Evolutionary conservation across 148 eudicot species (phyloP).

Genomic region (Rheum nobile): DNA sequence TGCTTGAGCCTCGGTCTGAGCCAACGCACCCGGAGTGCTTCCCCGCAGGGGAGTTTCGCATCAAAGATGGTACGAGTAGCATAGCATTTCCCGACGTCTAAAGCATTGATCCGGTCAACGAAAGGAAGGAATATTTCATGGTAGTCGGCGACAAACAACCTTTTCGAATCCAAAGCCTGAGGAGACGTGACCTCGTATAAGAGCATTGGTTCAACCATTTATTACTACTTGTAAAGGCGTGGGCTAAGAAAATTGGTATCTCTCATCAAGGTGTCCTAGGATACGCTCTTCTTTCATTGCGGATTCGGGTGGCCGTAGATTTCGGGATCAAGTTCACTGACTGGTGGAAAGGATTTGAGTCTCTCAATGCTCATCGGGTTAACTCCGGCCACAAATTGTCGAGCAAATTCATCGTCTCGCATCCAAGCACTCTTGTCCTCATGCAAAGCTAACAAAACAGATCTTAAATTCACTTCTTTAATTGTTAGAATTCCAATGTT

Average conservation of each 20-base stretch:
- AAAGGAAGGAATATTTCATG: slow-evolving; percentile 87
- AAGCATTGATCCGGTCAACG: slow-evolving; percentile 59
- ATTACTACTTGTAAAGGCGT: neutral
- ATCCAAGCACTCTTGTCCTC: slow-evolving; percentile 94
- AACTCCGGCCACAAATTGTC: slow-evolving; percentile 85
- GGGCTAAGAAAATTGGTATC: slow-evolving; percentile 24
- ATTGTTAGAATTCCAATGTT: no score
- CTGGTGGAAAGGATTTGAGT: slow-evolving; percentile 65
- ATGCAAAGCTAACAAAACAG: neutral
- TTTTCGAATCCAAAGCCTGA: slow-evolving; percentile 76
- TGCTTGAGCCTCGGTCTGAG: no score
- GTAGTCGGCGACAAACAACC: slow-evolving; percentile 66
- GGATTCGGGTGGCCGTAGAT: slow-evolving; percentile 58
- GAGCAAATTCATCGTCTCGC: slow-evolving; percentile 92
- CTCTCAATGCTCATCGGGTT: slow-evolving; percentile 74
- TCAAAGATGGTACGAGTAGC: slow-evolving; percentile 79
- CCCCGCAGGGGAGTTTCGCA: no score
- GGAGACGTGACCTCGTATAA: slow-evolving; percentile 1
- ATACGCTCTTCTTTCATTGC: slow-evolving; percentile 78
- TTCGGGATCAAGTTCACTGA: slow-evolving; percentile 76
- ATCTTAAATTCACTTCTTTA: no score
- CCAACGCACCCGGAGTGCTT: no score
- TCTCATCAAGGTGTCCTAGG: slow-evolving; percentile 59
- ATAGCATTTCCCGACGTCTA: slow-evolving; percentile 76
- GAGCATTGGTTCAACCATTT: neutral